A percentile compares a stretch with the other conserved stretches of the same genome.
Conservation (phyloP, 495 filamentous ascomycete species). For the Hypoxylon rickii region DNA sequence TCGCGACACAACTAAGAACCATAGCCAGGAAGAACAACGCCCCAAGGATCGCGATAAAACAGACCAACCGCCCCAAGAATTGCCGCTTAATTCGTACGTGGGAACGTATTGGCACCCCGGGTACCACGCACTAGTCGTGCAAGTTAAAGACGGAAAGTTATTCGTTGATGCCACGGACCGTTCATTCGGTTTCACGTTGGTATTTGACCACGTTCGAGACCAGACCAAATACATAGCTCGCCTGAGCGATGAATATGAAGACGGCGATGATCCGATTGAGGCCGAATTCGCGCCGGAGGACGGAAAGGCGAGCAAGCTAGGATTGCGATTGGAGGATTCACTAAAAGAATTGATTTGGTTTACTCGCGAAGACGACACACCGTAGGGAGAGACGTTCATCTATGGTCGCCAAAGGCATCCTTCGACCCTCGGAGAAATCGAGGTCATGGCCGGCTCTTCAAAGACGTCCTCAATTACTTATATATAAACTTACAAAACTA, state of each 20-base stretch:
- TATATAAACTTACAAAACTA: too few relatives aligned
- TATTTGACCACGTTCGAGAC: conserved; percentile 21
- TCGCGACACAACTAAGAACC: conserved; percentile 13
- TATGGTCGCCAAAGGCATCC: too few relatives aligned
- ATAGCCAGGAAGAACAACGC: not conserved
- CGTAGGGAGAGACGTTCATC: not conserved
- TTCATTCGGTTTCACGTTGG: conserved; percentile 28
- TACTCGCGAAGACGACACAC: not conserved
- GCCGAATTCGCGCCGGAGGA: conserved; percentile 35
- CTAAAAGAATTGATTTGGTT: conserved; percentile 40
- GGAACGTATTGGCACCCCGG: conserved; percentile 48
- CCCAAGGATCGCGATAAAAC: not conserved
- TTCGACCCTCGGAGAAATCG: too few relatives aligned
- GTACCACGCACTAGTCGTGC: conserved; percentile 38
- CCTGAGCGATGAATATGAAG: conserved; percentile 3
- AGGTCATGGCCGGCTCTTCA: too few relatives aligned
- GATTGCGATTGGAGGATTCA: conserved; percentile 26
- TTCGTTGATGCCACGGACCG: conserved; percentile 45
- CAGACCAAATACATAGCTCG: conserved; percentile 27
- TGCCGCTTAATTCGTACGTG: conserved; percentile 40
- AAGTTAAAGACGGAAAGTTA: conserved; percentile 35
- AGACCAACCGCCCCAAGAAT: conserved; percentile 20
- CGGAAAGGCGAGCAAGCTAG: conserved; percentile 29
- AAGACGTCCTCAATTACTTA: too few relatives aligned
- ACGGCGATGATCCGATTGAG: conserved; percentile 1